phyloP scores from a whole-genome alignment of 805 yeast species.

The Candida germanica region DNA sequence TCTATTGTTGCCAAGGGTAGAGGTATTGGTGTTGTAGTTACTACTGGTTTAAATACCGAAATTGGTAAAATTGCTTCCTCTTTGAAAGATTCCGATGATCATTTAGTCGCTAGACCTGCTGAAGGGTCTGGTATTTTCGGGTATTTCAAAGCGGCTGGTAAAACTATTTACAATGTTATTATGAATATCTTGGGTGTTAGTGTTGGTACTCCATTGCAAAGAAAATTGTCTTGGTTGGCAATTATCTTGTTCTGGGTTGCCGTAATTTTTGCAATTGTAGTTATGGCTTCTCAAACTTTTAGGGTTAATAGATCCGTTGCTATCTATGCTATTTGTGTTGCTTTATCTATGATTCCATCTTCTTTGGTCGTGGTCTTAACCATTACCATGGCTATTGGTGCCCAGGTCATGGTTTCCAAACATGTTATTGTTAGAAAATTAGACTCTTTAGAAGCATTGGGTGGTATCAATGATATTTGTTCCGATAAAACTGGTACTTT shows the following conservation, averaged over 20 bases:
- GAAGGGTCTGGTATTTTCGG: conserved; percentile 44
- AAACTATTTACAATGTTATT: conserved; percentile 50
- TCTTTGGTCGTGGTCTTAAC: conserved; percentile 76
- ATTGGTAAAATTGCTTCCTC: conserved; percentile 72
- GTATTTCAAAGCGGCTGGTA: conserved; percentile 43
- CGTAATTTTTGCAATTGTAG: conserved; percentile 81
- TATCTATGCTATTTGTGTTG: conserved; percentile 84
- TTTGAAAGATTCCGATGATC: conserved; percentile 38
- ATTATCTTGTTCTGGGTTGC: conserved; percentile 69
- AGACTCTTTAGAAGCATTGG: conserved; percentile 75
- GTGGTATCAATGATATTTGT: conserved; percentile 76
- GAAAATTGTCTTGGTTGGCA: conserved; percentile 74
- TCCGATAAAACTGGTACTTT: conserved; percentile 83
- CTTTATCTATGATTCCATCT: conserved; percentile 78
- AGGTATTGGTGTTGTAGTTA: conserved; percentile 63
- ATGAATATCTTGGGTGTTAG: conserved; percentile 74
- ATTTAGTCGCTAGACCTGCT: conserved; percentile 39
- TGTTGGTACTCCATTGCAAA: conserved; percentile 79
- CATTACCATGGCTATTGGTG: conserved; percentile 83
- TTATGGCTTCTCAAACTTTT: conserved; percentile 80
- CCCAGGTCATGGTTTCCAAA: conserved; percentile 66
- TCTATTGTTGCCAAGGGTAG: conserved; percentile 73
- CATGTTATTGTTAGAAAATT: conserved; percentile 73
- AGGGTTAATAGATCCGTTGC: conserved; percentile 78
- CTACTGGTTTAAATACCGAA: conserved; percentile 71